phyloP scores from a whole-genome alignment of 2,329 filamentous ascomycete species.

The Penicillium concentricum region DNA sequence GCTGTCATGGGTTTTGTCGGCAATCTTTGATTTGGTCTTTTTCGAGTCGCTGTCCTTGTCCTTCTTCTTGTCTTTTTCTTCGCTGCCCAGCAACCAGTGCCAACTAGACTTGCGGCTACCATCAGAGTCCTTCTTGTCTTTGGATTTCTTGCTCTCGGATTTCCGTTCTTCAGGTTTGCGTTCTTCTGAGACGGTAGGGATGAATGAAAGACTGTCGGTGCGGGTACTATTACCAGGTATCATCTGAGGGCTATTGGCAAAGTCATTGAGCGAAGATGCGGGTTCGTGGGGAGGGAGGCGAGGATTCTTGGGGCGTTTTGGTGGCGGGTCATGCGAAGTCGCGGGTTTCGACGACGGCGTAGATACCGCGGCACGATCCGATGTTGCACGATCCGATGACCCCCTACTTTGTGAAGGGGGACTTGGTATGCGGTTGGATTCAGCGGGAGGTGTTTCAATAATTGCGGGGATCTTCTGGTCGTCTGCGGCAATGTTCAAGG shows the following conservation, averaged over 20 bases:
- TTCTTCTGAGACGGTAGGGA: conserved; percentile 72
- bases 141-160: conserved; percentile 62
- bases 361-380: conserved; percentile 47
- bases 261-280: conserved; percentile 61
- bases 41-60: conserved; percentile 65
- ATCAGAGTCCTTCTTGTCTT: conserved; percentile 71
- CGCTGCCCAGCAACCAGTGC: conserved; percentile 71
- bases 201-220: conserved; percentile 76
- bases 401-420: conserved; percentile 35
- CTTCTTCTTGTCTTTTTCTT: conserved; percentile 62
- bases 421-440: conserved; percentile 34
- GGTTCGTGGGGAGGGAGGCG: conserved; percentile 39
- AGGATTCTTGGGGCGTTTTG: conserved; percentile 35
- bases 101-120: conserved; percentile 72
- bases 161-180: conserved; percentile 74
- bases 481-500: conserved; percentile 51
- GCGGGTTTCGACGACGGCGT: conserved; percentile 13
- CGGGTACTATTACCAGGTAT: conserved; percentile 68
- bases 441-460: conserved; percentile 61
- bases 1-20: conserved; percentile 65
- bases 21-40: conserved; percentile 53
- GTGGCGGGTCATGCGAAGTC: conserved; percentile 47
- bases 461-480: conserved; percentile 54
- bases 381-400: conserved; percentile 55
- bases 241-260: conserved; percentile 64